Evolutionary conservation across 495 filamentous ascomycete species (phyloP), one percentile per base, ranked within the genome.

Genomic region (Evernia prunastri): DNA sequence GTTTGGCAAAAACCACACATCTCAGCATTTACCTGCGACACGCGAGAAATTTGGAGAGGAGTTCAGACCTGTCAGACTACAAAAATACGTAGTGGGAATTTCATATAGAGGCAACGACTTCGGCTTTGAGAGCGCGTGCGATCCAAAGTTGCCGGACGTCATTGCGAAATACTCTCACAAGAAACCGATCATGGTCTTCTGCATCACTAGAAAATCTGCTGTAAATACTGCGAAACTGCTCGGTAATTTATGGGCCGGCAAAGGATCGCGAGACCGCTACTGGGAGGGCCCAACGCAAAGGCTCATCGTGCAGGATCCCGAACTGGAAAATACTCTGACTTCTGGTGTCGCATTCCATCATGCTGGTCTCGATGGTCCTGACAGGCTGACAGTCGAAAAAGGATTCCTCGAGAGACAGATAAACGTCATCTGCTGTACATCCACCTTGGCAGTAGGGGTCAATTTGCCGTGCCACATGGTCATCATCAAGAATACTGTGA

Each of bases 121-220:
- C 73, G 82, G 81, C 1, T 95, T 98, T 70, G 94, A 97, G 66
- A 93, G 87, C 63, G 72, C 82, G 39, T 86, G 93, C 17, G 86
- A 89, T 63, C 77, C 80, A 13, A 93, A 91, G 83, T 87, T 98
- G 29, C 83, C 86, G 1, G 80, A 83, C 11, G 69, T 97, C n/a
- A 88, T 98, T 40, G 73, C 80, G 4, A 89, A 84, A 59, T 89
- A 95, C 74, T 87, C 89, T 0, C 79, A 85, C 23, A 79, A 79
- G 65, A 97, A 96, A 70, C 92, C 94, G 0, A 91, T 94, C 27
- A 89, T 98, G 81, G 77, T 98, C 6, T 98, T 98, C 72, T 97
- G 94, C 70, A 89, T 87, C 70, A 96, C 92, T 0, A 78, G 92
- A 43, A 89, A 87, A 63, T 90, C 91, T 4, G 86, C 89, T 53